phyloP scores from a whole-genome alignment of 768 basidiomycete genomes.

The Chalciporus sphaerocephalus region DNA sequence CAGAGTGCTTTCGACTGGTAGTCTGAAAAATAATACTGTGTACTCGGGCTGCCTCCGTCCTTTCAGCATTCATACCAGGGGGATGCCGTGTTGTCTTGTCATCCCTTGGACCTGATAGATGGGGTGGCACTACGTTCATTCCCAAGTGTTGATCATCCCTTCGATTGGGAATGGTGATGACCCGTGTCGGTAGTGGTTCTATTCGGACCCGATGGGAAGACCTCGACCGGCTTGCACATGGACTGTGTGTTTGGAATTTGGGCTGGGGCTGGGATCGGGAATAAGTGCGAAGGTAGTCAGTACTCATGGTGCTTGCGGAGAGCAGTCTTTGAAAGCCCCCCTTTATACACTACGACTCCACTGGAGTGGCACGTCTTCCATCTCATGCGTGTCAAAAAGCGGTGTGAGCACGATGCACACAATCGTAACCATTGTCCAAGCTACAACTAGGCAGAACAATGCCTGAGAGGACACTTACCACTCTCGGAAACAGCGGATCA shows the following conservation, averaged over 20 bases:
- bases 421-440: slow-evolving; percentile 4
- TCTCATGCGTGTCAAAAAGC: slow-evolving; percentile 1
- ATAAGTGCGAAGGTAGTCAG: neutral
- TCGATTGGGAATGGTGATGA: neutral
- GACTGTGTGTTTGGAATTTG: neutral
- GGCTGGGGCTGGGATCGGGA: neutral
- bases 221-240: neutral
- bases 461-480: slow-evolving; percentile 11
- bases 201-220: neutral
- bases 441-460: slow-evolving; percentile 7
- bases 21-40: slow-evolving; percentile 3
- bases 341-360: slow-evolving; percentile 7
- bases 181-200: neutral
- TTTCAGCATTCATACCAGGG: neutral
- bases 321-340: neutral
- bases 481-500: neutral
- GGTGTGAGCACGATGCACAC: neutral
- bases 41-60: neutral
- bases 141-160: neutral
- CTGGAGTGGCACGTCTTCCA: slow-evolving; percentile 7
- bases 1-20: neutral
- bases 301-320: slow-evolving; percentile 1
- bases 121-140: neutral
- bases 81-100: neutral
- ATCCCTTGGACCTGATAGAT: neutral